These are phyloP conservation scores for Agastache rugosa DNA, from an alignment of 257 asterid genomes.

Conservation along the genomic window DNA sequence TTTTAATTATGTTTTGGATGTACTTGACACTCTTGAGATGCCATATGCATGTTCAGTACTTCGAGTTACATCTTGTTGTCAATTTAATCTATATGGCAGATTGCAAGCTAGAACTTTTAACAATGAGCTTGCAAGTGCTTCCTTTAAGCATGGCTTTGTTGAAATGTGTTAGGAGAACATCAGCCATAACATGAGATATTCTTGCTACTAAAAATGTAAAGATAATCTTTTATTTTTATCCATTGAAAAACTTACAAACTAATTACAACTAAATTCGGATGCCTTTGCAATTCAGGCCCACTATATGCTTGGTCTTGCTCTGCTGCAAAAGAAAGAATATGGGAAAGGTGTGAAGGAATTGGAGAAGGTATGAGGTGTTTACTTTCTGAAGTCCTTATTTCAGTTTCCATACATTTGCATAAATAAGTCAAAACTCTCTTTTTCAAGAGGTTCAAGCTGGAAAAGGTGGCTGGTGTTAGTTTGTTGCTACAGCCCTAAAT, in stretches of 20 bases:
- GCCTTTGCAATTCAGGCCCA: constrained; percentile 55
- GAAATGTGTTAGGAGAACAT: not conserved
- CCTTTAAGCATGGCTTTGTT: constrained; percentile 19
- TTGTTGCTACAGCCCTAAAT: not conserved
- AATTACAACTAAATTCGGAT: constrained; percentile 18
- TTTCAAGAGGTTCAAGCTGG: not conserved
- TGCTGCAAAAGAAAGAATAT: constrained; percentile 57
- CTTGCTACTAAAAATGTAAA: not conserved
- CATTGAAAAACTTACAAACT: not conserved
- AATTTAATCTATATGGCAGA: not conserved
- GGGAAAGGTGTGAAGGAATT: constrained; percentile 65
- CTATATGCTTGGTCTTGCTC: constrained; percentile 75
- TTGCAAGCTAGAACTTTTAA: not conserved
- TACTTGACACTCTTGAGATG: constrained; percentile 1
- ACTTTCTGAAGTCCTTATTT: constrained; percentile 7
- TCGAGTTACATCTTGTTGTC: not conserved
- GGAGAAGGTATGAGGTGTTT: constrained; percentile 53
- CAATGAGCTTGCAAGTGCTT: constrained; percentile 17
- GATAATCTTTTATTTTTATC: not conserved
- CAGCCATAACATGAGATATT: constrained; percentile 17
- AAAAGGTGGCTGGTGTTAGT: not conserved
- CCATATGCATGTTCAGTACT: not conserved
- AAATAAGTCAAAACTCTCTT: constrained; percentile 13
- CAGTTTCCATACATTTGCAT: not conserved
- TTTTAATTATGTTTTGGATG: not conserved